phyloP scores from a whole-genome alignment of 345 rosid genomes.

The Dovyalis caffra region DNA sequence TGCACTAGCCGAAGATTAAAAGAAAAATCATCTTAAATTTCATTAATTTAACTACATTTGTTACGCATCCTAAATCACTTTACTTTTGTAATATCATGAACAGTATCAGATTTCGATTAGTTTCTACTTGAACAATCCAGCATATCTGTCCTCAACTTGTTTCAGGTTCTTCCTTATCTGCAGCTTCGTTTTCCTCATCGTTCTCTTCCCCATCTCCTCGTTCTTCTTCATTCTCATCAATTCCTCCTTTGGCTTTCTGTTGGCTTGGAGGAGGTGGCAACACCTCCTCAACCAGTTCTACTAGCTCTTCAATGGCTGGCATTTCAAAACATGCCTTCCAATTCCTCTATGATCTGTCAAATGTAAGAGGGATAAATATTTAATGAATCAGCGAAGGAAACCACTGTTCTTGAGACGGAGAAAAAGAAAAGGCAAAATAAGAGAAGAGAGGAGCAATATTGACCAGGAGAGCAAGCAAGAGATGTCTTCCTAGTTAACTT shows the following conservation, averaged over 20 bases:
- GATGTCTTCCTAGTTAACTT: background rate
- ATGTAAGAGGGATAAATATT: background rate
- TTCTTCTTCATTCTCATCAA: background rate
- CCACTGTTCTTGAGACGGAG: background rate
- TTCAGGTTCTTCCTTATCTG: background rate
- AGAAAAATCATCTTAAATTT: too few relatives aligned
- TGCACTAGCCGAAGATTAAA: too few relatives aligned
- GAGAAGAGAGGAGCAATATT: background rate
- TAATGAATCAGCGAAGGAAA: background rate
- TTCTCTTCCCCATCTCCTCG: background rate
- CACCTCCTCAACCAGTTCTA: slow-evolving; percentile 1
- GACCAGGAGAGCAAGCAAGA: background rate
- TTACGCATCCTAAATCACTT: background rate
- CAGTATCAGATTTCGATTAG: background rate
- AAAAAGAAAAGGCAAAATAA: too few relatives aligned
- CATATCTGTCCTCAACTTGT: background rate
- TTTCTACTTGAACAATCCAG: background rate
- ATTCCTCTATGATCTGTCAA: slow-evolving; percentile 11
- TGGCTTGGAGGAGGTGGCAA: slow-evolving; percentile 7
- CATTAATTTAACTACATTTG: too few relatives aligned
- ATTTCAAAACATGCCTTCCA: slow-evolving; percentile 1
- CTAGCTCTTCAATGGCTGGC: background rate
- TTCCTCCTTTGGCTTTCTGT: background rate
- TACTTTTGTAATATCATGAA: background rate
- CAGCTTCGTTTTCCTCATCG: background rate